Evolutionary conservation across 805 yeast genomes (phyloP).

Genomic region (Myxozyma melibiosi): DNA sequence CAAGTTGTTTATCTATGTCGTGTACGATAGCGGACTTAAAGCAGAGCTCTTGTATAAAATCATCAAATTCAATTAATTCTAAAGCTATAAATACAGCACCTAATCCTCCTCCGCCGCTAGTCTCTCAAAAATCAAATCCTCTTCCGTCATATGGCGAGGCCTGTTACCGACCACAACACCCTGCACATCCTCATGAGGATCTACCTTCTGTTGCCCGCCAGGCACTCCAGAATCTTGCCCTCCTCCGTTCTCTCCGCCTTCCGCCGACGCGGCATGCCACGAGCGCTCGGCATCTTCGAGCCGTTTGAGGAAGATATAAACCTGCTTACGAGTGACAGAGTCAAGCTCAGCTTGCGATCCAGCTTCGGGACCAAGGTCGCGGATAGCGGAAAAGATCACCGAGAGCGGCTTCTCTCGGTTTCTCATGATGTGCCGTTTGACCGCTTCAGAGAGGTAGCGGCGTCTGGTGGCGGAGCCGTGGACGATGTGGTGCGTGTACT

Average conservation of each 20-base stretch:
- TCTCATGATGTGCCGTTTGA: constrained; percentile 16
- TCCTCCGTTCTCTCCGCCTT: no score
- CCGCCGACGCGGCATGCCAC: background rate
- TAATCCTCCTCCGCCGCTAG: no score
- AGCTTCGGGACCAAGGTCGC: constrained; percentile 10
- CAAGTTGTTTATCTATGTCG: background rate
- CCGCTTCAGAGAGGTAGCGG: constrained; percentile 24
- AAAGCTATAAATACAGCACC: no score
- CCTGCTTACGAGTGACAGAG: constrained; percentile 26
- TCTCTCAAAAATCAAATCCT: constrained; percentile 6
- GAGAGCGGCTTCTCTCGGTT: constrained; percentile 20
- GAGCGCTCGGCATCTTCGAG: constrained; percentile 4
- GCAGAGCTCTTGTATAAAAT: no score
- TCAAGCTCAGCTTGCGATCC: constrained; percentile 7
- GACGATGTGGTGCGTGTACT: constrained; percentile 25
- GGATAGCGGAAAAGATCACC: constrained; percentile 20
- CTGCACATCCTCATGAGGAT: background rate
- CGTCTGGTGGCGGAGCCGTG: constrained; percentile 30
- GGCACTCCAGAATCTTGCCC: no score
- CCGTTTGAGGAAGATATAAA: constrained; percentile 21
- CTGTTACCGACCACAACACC: no score
- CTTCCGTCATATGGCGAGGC: background rate
- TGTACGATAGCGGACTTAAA: no score
- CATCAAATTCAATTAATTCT: no score
- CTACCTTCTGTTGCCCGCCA: no score